Evolutionary conservation across 176 grass and related monocot genomes (phyloP).

Genomic region (Coix lacrymajobi): DNA sequence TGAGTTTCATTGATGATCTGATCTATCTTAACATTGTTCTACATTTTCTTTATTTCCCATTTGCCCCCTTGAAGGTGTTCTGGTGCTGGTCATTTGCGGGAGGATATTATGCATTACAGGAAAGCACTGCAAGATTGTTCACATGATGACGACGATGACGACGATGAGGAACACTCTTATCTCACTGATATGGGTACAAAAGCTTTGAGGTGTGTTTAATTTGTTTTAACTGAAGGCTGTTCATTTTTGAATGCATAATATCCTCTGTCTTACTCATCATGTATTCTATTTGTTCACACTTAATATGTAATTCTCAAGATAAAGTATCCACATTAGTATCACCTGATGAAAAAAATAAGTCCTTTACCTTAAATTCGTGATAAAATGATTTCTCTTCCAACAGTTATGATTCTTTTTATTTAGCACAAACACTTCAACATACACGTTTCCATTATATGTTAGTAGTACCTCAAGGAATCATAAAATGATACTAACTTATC

Average conservation of each 20-base stretch:
- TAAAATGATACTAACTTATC: too few relatives aligned
- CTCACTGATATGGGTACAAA: constrained; percentile 93
- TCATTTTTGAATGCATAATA: not conserved
- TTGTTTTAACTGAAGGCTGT: not conserved
- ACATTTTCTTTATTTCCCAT: constrained; percentile 2
- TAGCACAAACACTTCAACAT: not conserved
- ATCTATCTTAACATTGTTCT: not conserved
- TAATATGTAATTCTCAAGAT: not conserved
- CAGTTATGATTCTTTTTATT: not conserved
- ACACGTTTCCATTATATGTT: not conserved
- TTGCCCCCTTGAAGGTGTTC: constrained; percentile 55
- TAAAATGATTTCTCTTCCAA: not conserved
- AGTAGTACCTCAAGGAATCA: constrained; percentile 1
- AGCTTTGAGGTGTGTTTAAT: constrained; percentile 79
- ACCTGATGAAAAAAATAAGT: not conserved
- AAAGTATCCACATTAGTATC: not conserved
- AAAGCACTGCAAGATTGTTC: constrained; percentile 67
- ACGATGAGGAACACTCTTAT: constrained; percentile 62
- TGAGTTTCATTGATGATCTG: not conserved
- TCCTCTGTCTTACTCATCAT: not conserved
- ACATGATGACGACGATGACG: constrained; percentile 54
- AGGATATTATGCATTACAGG: constrained; percentile 75
- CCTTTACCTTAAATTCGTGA: not conserved
- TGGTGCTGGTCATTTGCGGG: constrained; percentile 86
- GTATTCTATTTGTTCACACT: constrained; percentile 1